These are phyloP conservation scores for Hondaea fermentalgiana DNA, from an alignment of 108 stramenopile species.

Conservation along the genomic window DNA sequence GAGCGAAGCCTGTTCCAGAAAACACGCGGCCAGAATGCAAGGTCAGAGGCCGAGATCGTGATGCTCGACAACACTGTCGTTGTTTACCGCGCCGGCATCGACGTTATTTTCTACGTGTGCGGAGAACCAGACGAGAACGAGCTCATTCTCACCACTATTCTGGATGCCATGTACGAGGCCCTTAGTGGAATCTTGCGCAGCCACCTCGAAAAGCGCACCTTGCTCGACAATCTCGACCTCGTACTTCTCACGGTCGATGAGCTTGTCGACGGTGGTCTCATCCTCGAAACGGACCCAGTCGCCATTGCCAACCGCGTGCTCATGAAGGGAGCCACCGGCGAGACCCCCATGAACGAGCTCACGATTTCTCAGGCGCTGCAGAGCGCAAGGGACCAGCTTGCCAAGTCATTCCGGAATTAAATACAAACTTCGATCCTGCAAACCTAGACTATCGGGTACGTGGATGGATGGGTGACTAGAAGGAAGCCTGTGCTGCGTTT, in stretches of 20 bases:
- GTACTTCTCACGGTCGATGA: conserved; percentile 46
- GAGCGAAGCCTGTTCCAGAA: neutral
- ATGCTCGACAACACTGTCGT: conserved; percentile 40
- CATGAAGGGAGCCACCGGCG: conserved; percentile 36
- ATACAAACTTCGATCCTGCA: no score
- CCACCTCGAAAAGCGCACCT: conserved; percentile 37
- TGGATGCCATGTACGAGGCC: conserved; percentile 44
- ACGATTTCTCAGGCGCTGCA: neutral
- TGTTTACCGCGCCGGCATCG: conserved; percentile 38
- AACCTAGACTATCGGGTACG: no score
- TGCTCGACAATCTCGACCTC: conserved; percentile 43
- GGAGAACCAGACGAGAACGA: conserved; percentile 35
- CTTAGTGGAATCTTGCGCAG: conserved; percentile 31
- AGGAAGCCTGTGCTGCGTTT: no score
- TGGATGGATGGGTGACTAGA: no score
- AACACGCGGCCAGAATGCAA: conserved; percentile 10
- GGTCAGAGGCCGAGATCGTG: conserved; percentile 30
- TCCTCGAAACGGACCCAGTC: conserved; percentile 37
- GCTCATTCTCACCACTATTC: conserved; percentile 38
- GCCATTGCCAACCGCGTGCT: conserved; percentile 42
- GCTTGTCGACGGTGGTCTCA: conserved; percentile 40
- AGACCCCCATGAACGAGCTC: neutral
- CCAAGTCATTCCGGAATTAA: conserved; percentile 3
- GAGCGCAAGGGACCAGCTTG: conserved; percentile 7
- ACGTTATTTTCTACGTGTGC: conserved; percentile 41